A percentile compares a stretch with the other conserved stretches of the same genome.
These are phyloP conservation scores for Pseudocohnilembus persalinus DNA, from an alignment of 169 alveolate species.

Conservation along the genomic window DNA sequence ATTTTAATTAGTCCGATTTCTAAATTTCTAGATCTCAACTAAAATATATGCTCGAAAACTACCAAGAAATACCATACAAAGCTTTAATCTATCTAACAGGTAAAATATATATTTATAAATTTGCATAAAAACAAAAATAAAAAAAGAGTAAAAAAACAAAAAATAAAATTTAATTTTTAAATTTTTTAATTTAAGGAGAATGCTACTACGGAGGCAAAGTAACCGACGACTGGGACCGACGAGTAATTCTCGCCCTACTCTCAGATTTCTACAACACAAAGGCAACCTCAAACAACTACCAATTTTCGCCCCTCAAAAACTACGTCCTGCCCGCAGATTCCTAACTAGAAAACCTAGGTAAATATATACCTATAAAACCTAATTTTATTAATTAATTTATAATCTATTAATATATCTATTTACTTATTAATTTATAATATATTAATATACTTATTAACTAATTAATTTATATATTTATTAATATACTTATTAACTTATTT, in stretches of 20 bases:
- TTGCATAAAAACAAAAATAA: conserved; percentile 85
- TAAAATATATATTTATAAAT: conserved; percentile 85
- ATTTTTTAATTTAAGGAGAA: too few species aligned
- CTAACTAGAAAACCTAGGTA: too few species aligned
- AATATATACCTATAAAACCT: conserved; percentile 79
- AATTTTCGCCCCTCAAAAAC: conserved; percentile 78
- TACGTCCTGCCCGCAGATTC: conserved; percentile 82
- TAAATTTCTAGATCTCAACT: conserved; percentile 86
- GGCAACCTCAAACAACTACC: conserved; percentile 81
- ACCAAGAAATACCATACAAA: conserved; percentile 85
- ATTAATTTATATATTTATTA: too few species aligned
- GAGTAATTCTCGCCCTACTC: conserved; percentile 77
- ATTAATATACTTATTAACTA: too few species aligned
- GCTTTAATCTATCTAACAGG: conserved; percentile 87
- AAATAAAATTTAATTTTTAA: too few species aligned
- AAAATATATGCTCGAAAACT: conserved; percentile 86
- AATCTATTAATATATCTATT: too few species aligned
- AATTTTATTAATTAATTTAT: too few species aligned
- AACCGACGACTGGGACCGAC: conserved; percentile 93
- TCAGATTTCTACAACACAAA: conserved; percentile 86
- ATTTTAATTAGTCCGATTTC: conserved; percentile 85
- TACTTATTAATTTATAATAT: too few species aligned
- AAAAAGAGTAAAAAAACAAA: conserved; percentile 77
- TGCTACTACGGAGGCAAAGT: conserved; percentile 95
- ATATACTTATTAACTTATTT: too few species aligned